Base-by-base conservation (phyloP, 106 monocot species). In the Platanthera zijinensis region DNA sequence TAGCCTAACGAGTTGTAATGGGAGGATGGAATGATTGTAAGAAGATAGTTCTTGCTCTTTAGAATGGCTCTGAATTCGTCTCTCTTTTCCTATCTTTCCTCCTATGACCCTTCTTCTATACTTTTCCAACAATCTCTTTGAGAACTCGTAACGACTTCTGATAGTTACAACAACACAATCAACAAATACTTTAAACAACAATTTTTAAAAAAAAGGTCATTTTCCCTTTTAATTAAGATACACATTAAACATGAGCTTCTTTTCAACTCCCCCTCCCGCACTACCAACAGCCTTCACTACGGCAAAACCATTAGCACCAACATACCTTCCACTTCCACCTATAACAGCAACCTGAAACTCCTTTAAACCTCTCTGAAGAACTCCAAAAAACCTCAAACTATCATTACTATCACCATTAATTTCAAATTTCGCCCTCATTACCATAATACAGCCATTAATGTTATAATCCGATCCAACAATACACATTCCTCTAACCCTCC, bases 281-380 rank as follows among this genome's bases (percentile, higher is more conserved):
- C 52, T 18, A 50, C 18, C 75, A 15, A 50, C 49, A 4, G 78
- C 25, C 53, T 79, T 83, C 12, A 90, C 51, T 12, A 85, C 22
- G 0, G 87, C 87, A 73, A 83, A 84, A 7, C 87, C 90, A 74
- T 83, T 85, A n/a, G 69, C 45, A 10, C 13, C 12, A 45, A 5
- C 6, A 69, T 80, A 90, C 52, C 77, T 85, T 9, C 90, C 90
- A 14, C 74, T 84, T 46, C 90, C 90, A 10, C 87, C 90, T 47
- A 87, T 72, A n/a, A 90, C 87, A 0, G 85, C 81, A 59, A 90
- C 78, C 46, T 87, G 83, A 69, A 83, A 84, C 77, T 87, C 90
- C 0, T 51, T 47, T 10, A 52, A 15, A 50, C 52, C 76, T 48
- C 57, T 75, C n/a, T 62, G 69, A 47, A 76, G 70, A 14, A 87